Evolutionary conservation across 495 filamentous ascomycete species (phyloP).

Genomic region (Parachaetomium inaequale): DNA sequence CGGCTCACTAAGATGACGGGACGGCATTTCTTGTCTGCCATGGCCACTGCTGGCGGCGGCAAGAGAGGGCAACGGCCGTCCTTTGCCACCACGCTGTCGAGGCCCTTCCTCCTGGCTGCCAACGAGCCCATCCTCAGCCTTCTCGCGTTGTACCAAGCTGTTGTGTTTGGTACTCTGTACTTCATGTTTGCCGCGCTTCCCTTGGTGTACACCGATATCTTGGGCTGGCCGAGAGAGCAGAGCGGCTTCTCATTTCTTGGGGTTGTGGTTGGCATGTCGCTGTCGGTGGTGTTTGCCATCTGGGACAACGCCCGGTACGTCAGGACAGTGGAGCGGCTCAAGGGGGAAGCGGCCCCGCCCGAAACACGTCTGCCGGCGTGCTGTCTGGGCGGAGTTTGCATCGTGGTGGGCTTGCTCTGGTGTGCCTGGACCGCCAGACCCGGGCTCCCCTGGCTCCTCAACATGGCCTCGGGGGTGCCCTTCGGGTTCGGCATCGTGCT

Average conservation of each 20-base stretch:
- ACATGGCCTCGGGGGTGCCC: constrained; percentile 1
- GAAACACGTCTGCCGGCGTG: not conserved
- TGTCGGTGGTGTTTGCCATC: not conserved
- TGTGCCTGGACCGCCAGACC: not conserved
- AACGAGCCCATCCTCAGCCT: not conserved
- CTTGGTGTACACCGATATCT: not conserved
- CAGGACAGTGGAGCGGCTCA: not conserved
- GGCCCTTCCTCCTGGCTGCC: not conserved
- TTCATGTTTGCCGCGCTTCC: not conserved
- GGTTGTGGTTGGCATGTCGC: constrained; percentile 1
- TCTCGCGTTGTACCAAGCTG: not conserved
- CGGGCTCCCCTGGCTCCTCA: not conserved
- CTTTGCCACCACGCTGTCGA: not conserved
- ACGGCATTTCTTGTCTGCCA: not conserved
- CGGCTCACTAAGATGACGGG: not conserved
- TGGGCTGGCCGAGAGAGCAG: not conserved
- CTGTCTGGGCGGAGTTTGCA: not conserved
- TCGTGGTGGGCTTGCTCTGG: not conserved
- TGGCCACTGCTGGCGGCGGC: not conserved
- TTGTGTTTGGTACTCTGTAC: not conserved
- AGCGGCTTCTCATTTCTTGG: not conserved
- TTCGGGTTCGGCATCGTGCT: not conserved
- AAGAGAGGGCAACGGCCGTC: not conserved
- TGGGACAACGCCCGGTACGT: not conserved
- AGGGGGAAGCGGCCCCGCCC: not conserved